These are phyloP conservation scores for Amylostereum chailletii DNA, from an alignment of 1,284 basidiomycete genomes.

Conservation along the genomic window DNA sequence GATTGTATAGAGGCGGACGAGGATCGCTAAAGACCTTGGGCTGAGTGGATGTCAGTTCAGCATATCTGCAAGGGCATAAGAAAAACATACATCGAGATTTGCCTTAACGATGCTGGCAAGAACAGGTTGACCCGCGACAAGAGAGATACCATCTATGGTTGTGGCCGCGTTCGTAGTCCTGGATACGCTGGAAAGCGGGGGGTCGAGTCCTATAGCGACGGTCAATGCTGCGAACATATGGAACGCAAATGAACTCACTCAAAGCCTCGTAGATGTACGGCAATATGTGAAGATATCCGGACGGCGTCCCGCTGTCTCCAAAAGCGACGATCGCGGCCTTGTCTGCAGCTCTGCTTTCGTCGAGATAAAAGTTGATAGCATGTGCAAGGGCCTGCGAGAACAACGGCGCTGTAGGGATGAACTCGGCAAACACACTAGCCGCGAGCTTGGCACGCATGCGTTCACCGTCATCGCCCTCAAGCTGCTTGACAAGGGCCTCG, in stretches of 20 bases:
- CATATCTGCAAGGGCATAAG: conserved; percentile 10
- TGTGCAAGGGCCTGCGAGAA: conserved; percentile 50
- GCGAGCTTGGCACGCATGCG: conserved; percentile 25
- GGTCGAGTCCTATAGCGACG: conserved; percentile 6
- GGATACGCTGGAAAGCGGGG: conserved; percentile 31
- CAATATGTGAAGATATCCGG: conserved; percentile 27
- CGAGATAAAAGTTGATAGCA: conserved; percentile 58
- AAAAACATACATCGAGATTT: conserved; percentile 29
- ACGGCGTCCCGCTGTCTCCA: conserved; percentile 20
- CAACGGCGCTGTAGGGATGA: conserved; percentile 39
- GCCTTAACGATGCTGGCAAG: conserved; percentile 34
- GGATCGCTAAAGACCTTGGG: too few relatives aligned
- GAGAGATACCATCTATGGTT: conserved; percentile 18
- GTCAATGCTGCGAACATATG: neutral
- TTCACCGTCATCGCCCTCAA: conserved; percentile 9
- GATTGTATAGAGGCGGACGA: too few relatives aligned
- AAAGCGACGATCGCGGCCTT: conserved; percentile 32
- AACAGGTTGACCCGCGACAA: conserved; percentile 26
- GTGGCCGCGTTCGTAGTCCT: conserved; percentile 25
- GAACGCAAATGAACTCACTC: conserved; percentile 24
- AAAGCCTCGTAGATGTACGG: conserved; percentile 44
- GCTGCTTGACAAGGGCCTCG: conserved; percentile 6
- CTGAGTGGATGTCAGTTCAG: conserved; percentile 11
- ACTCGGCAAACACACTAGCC: conserved; percentile 34
- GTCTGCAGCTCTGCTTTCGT: conserved; percentile 28